Base-by-base conservation (phyloP, 805 yeast genomes). In the Yarrowia phangngaensis region DNA sequence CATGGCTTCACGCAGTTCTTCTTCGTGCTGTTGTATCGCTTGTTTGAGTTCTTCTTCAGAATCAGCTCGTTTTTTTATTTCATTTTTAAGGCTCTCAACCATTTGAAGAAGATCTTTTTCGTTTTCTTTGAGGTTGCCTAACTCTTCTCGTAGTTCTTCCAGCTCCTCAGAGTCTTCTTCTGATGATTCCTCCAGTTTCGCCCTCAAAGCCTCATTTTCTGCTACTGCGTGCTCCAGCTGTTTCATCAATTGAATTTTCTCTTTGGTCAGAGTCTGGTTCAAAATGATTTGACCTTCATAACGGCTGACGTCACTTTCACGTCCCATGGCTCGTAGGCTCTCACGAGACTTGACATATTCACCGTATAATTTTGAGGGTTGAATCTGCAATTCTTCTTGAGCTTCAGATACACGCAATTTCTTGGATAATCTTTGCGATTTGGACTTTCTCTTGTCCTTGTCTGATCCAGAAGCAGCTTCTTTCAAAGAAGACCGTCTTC, bases 261-360 rank as follows among this genome's bases (percentile, higher is more conserved):
- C 35, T 12, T 22, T 11, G 9, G 45, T 38, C 32, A 38, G 14
- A 3, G 31, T 24, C 6, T 27, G 45, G 32, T 38, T 38, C 19
- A 38, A 19, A 4, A 38, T 6, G 3, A 38, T 14, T 19, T 38
- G 45, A 9, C 45, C 45, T 7, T 38, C 45, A 19, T 38, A 38
- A 6, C 45, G 23, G 8, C 31, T 24, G 13, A 38, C 45, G 24
- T 38, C 45, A 6, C 32, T 27, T 14, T 38, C 45, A 4, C 45
- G 45, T 8, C 32, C 32, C 20, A 19, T 38, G 6, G 32, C 31
- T 0, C 45, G 31, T 19, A 38, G 31, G 15, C 32, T 38, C 14
- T 38, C 45, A 3, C 45, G 45, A 1, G 45, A 38, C 32, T 38
- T 38, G 24, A 38, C 32, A 9, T 38, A 38, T n/a, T 38, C 32